Evolutionary conservation across 2,329 filamentous ascomycete species (phyloP).

Genomic region (Alternaria infectoria): DNA sequence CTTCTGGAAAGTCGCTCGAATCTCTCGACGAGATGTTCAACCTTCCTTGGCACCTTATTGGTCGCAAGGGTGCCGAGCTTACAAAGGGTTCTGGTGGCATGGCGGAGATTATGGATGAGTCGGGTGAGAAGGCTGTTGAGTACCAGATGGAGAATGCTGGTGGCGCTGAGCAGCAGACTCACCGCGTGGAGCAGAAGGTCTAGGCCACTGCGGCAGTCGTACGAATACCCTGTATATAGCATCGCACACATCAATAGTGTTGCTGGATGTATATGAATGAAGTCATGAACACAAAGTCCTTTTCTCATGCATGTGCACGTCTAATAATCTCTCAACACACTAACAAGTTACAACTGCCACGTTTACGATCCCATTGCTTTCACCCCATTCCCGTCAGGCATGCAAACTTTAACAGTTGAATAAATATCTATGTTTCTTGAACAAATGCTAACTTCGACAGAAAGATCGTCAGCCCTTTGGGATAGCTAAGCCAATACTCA

Average conservation of each 20-base stretch:
- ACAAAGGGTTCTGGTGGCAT: slow-evolving; percentile 41
- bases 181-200: slow-evolving; percentile 28
- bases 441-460: neutral
- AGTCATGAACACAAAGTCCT: neutral
- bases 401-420: neutral
- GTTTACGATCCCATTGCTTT: neutral
- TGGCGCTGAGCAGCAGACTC: slow-evolving; percentile 14
- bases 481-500: neutral
- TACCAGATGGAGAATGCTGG: slow-evolving; percentile 34
- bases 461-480: neutral
- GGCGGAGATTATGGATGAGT: slow-evolving; percentile 40
- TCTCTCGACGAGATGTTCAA: slow-evolving; percentile 75
- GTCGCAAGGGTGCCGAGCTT: slow-evolving; percentile 51
- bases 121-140: slow-evolving; percentile 41
- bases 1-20: slow-evolving; percentile 67
- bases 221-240: neutral
- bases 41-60: slow-evolving; percentile 77
- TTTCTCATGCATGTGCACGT: neutral
- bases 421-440: neutral
- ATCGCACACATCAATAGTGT: neutral
- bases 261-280: neutral
- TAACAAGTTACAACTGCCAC: neutral
- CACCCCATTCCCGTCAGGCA: accelerated
- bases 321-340: too few relatives aligned
- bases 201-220: neutral